A percentile compares a stretch with the other conserved stretches of the same genome.
phyloP scores from a whole-genome alignment of 768 basidiomycete genomes.

The Suillus cothurnatus region DNA sequence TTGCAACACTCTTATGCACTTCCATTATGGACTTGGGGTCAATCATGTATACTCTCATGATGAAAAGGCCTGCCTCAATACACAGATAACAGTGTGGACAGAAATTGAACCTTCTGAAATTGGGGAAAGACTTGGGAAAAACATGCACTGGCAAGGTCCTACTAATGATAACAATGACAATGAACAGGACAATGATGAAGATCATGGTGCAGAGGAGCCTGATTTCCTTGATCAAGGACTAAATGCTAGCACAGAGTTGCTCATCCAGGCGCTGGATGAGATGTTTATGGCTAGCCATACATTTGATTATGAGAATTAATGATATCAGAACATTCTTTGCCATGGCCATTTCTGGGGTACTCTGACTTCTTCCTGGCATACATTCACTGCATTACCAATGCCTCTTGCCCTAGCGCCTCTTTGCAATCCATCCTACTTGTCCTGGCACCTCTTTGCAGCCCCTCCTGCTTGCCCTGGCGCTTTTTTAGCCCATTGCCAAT shows the following conservation, averaged over 20 bases:
- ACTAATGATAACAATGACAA: not conserved
- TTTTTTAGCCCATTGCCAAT: accelerated
- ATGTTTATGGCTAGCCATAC: not conserved
- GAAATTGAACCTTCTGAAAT: no score
- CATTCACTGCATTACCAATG: not conserved
- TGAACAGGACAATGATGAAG: not conserved
- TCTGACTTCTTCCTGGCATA: not conserved
- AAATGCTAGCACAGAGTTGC: not conserved
- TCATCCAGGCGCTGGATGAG: not conserved
- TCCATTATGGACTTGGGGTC: no score
- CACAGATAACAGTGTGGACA: no score
- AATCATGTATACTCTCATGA: no score
- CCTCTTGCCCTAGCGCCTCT: not conserved
- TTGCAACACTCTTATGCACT: no score
- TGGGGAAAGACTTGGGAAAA: no score
- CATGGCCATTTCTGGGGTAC: not conserved
- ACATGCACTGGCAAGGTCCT: not conserved
- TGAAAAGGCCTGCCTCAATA: not conserved
- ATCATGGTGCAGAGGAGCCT: not conserved
- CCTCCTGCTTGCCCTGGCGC: not conserved
- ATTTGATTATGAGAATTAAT: not conserved
- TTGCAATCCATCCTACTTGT: no score
- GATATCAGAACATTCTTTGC: not conserved
- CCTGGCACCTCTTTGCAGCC: not conserved
- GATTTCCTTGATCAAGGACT: not conserved